phyloP scores from a whole-genome alignment of 306 rosid species.

The Chamaecrista fasciculata region DNA sequence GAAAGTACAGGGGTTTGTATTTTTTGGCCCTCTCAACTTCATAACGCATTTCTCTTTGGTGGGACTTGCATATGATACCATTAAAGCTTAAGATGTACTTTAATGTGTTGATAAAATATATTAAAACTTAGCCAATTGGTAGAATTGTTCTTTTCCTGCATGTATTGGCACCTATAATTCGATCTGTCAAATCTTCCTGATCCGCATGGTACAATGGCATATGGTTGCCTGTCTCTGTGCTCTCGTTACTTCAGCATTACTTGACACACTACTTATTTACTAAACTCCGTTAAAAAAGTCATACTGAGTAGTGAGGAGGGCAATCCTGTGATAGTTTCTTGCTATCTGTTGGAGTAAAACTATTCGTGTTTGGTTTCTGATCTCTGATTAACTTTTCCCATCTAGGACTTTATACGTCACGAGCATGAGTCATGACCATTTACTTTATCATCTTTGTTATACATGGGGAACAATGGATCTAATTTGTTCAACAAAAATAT shows the following conservation, averaged over 20 bases:
- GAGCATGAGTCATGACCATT: neutral
- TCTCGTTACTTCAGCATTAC: conserved; percentile 12
- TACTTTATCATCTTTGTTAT: conserved; percentile 5
- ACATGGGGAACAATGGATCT: conserved; percentile 14
- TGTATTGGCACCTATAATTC: conserved; percentile 24
- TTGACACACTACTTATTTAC: conserved; percentile 22
- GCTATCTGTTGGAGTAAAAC: conserved; percentile 19
- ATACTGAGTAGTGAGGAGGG: neutral
- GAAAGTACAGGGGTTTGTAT: conserved; percentile 32
- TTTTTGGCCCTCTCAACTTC: conserved; percentile 24
- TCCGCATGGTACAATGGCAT: conserved; percentile 26
- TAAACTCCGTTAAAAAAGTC: conserved; percentile 18
- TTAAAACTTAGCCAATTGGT: conserved; percentile 24
- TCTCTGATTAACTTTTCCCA: conserved; percentile 4
- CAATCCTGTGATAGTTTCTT: conserved; percentile 16
- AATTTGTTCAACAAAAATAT: conserved; percentile 1
- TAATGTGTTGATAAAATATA: neutral
- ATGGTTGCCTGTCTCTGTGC: neutral
- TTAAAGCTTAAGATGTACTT: neutral
- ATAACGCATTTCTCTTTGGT: neutral
- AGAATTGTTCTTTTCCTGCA: conserved; percentile 28
- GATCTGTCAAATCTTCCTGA: conserved; percentile 21
- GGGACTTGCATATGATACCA: neutral
- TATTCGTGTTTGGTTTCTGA: conserved; percentile 21
- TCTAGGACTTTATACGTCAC: conserved; percentile 20